Percentiles rank a stretch among this genome's conserved stretches.
phyloP scores from a whole-genome alignment of 2,329 filamentous ascomycete species.

The Fusarium begoniae region DNA sequence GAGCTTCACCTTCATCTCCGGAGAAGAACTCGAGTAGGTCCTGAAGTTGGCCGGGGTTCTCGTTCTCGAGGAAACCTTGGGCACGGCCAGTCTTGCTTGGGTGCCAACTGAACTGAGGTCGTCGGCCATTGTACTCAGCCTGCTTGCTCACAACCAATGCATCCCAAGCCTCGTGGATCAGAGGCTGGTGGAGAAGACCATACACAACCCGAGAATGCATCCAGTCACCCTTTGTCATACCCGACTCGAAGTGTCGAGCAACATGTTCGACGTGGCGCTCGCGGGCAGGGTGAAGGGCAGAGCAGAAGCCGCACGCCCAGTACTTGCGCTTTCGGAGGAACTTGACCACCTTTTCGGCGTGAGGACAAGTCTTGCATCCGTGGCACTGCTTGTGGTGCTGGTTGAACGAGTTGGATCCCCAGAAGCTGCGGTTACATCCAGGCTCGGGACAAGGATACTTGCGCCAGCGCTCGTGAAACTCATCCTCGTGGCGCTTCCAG shows the following conservation, averaged over 20 bases:
- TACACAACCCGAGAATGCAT: conserved; percentile 75
- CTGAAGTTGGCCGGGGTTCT: conserved; percentile 69
- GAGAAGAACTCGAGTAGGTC: conserved; percentile 73
- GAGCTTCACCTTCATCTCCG: conserved; percentile 64
- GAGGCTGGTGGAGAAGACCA: conserved; percentile 71
- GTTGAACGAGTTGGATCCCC: conserved; percentile 74
- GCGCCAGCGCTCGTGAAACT: conserved; percentile 74
- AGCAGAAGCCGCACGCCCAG: conserved; percentile 76
- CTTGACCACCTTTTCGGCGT: conserved; percentile 70
- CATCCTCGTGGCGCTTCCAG: conserved; percentile 75
- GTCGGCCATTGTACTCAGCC: conserved; percentile 61
- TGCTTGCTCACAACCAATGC: conserved; percentile 62
- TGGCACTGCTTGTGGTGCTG: conserved; percentile 74
- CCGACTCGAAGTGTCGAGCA: conserved; percentile 71
- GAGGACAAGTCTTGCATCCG: conserved; percentile 71
- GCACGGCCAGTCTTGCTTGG: conserved; percentile 64
- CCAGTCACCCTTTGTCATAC: conserved; percentile 72
- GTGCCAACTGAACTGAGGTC: conserved; percentile 72
- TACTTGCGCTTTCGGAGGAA: conserved; percentile 71
- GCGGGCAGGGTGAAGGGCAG: conserved; percentile 67
- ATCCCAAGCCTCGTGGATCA: conserved; percentile 70
- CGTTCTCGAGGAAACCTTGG: conserved; percentile 68
- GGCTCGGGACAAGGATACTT: conserved; percentile 73
- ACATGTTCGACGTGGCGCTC: conserved; percentile 76
- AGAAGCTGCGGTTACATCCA: conserved; percentile 72